phyloP scores from a whole-genome alignment of 2,329 filamentous ascomycete genomes.

The Phialophora tarda region DNA sequence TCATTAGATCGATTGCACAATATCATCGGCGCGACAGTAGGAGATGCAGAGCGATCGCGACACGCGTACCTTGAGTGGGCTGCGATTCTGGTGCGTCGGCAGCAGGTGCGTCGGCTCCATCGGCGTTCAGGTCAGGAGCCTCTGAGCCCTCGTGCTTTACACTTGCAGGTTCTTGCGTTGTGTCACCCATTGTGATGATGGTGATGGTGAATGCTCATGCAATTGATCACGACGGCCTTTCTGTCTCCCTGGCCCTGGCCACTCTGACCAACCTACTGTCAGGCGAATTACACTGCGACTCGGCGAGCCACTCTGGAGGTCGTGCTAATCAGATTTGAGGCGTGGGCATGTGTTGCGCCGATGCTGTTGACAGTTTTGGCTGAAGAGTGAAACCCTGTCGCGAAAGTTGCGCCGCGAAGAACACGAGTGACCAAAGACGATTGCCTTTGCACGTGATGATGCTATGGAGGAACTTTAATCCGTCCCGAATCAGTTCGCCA shows the following conservation, averaged over 20 bases:
- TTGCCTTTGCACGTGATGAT: not conserved
- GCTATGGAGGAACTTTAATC: not conserved
- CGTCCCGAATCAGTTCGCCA: not conserved
- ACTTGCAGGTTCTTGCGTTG: conserved; percentile 16
- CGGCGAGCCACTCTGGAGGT: not conserved
- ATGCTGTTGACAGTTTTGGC: conserved; percentile 15
- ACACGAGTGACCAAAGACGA: conserved; percentile 14
- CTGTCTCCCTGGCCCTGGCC: not conserved
- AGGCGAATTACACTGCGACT: not conserved
- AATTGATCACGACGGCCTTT: conserved; percentile 1
- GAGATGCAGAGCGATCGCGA: not conserved
- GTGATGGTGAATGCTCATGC: conserved; percentile 2
- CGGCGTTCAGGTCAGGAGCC: conserved; percentile 11
- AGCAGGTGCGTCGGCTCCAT: conserved; percentile 11
- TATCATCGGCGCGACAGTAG: not conserved
- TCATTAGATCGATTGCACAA: not conserved
- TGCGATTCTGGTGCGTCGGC: conserved; percentile 15
- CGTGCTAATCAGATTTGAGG: not conserved
- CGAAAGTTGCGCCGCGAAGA: conserved; percentile 24
- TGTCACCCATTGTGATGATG: conserved; percentile 23
- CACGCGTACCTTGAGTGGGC: conserved; percentile 29
- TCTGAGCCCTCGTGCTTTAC: conserved; percentile 33
- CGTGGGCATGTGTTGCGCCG: not conserved
- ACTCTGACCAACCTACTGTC: not conserved
- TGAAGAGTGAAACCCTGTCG: conserved; percentile 18